Conservation (phyloP, 306 rosid genomes). For the Vigna unguiculata region DNA sequence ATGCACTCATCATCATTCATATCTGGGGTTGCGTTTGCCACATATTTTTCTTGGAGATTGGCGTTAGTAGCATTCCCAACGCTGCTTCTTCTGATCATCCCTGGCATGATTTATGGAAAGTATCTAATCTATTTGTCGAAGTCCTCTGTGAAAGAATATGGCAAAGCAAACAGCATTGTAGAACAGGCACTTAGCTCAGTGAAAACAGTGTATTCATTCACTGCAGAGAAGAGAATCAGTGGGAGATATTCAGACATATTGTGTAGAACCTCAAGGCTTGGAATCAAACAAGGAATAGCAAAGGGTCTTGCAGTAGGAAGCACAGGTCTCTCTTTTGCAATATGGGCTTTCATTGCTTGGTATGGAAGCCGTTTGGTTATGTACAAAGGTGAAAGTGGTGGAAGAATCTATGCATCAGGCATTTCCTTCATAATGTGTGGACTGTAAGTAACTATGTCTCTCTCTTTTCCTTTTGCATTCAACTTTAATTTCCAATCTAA, state of each 20-base stretch:
- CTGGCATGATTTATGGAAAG: slow-evolving; percentile 87
- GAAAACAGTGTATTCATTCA: slow-evolving; percentile 82
- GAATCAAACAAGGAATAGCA: slow-evolving; percentile 89
- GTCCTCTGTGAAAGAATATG: slow-evolving; percentile 63
- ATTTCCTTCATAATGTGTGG: slow-evolving; percentile 90
- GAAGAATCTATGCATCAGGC: slow-evolving; percentile 88
- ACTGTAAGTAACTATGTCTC: slow-evolving; percentile 57
- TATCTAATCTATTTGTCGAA: slow-evolving; percentile 72
- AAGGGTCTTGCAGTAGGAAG: slow-evolving; percentile 94
- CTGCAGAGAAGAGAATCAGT: slow-evolving; percentile 74
- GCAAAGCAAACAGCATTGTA: slow-evolving; percentile 70
- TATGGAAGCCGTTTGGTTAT: slow-evolving; percentile 94
- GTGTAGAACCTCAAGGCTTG: slow-evolving; percentile 71
- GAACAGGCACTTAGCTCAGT: slow-evolving; percentile 88
- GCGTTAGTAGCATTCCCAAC: slow-evolving; percentile 86
- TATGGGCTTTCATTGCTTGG: slow-evolving; percentile 99
- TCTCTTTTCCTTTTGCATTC: neutral
- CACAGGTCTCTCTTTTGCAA: slow-evolving; percentile 78
- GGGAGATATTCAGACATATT: slow-evolving; percentile 68
- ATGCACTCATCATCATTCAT: slow-evolving; percentile 89
- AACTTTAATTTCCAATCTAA: neutral
- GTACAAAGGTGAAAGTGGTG: slow-evolving; percentile 91
- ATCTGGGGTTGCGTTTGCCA: slow-evolving; percentile 78
- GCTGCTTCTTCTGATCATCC: slow-evolving; percentile 76
- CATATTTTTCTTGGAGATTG: slow-evolving; percentile 85